These are phyloP conservation scores for Albophoma yamanashiensis DNA, from an alignment of 2,329 filamentous ascomycete species.

Conservation along the genomic window DNA sequence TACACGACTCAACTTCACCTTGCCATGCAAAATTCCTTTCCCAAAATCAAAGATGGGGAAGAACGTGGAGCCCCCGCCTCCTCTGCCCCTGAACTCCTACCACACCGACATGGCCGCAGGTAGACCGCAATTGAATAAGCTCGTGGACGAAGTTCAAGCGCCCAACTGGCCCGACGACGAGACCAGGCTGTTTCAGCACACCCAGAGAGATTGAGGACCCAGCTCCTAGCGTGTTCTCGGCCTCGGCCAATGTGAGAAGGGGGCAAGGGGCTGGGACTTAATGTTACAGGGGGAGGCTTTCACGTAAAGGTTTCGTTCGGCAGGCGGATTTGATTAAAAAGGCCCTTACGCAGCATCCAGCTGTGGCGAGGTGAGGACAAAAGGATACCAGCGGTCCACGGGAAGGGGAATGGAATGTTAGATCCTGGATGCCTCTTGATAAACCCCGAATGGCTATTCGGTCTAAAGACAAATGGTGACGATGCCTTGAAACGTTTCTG, in stretches of 20 bases:
- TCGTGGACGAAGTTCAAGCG: not conserved
- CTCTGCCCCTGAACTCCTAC: not conserved
- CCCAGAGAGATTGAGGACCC: not conserved
- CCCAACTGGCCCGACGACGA: not conserved
- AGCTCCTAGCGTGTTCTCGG: not conserved
- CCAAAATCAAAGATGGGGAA: conserved; percentile 2
- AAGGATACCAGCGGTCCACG: not conserved
- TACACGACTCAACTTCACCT: conserved; percentile 17
- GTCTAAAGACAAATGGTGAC: not conserved
- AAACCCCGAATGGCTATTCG: not conserved
- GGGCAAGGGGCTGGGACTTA: not conserved
- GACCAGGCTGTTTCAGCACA: not conserved
- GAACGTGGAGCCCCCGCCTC: not conserved
- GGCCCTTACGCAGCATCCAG: not conserved
- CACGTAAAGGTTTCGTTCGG: not conserved
- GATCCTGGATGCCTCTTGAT: not conserved
- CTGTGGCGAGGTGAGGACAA: not conserved
- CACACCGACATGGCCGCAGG: not conserved
- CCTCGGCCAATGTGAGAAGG: not conserved
- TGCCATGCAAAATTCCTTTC: conserved; percentile 11
- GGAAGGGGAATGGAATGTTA: not conserved
- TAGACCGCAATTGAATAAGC: not conserved
- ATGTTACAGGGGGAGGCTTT: not conserved
- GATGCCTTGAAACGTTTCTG: not conserved
- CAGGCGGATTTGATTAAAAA: not conserved